Base-by-base conservation (phyloP, 352 stramenopile species). In the Peronospora tabacina region DNA sequence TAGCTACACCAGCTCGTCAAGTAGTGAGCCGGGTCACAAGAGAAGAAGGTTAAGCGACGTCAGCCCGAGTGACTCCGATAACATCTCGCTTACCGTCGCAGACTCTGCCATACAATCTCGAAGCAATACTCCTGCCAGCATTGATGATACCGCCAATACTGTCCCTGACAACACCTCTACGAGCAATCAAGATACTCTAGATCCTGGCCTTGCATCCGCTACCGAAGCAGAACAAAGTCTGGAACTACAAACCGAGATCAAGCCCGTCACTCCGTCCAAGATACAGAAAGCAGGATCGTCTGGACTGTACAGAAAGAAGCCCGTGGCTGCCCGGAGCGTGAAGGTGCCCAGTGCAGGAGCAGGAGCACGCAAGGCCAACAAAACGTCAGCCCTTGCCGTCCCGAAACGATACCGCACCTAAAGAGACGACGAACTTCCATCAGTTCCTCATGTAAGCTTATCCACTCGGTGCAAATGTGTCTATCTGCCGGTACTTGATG, bases 401-500 rank as follows among this genome's bases (percentile, higher is more conserved):
- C 61, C 58, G 16, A 74, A 74, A 50, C 51, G 54, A n/a, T 67
- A 67, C 20, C 53, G 61, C 2, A 17, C 61, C 33, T 68, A 73
- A 50, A 19, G 61, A 74, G 49, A 51, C 50, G 26, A 58, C 53
- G 0, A 63, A 61, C 39, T 58, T 64, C 36, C 60, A 55, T 42
- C 71, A 68, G 7, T 32, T 34, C 17, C 24, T 50, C 44, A 50
- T 68, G 54, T 60, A 67, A 67, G 47, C 30, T 38, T 62, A 58
- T 55, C 41, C n/a, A 47, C 50, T 26, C 19, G 19, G 19, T 22
- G 19, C 19, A 22, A 22, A 22, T 22, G 19, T 22, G 22, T 26
- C 22, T 7, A 26, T 26, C 22, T 26, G 7, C 22, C 3, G 22
- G 22, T 26, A 7, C 22, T 49, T 35, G 44, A 45, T 48, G 36